Evolutionary conservation across 1,284 basidiomycete genomes (phyloP).

Genomic region (Cutaneotrichosporon sp.): DNA sequence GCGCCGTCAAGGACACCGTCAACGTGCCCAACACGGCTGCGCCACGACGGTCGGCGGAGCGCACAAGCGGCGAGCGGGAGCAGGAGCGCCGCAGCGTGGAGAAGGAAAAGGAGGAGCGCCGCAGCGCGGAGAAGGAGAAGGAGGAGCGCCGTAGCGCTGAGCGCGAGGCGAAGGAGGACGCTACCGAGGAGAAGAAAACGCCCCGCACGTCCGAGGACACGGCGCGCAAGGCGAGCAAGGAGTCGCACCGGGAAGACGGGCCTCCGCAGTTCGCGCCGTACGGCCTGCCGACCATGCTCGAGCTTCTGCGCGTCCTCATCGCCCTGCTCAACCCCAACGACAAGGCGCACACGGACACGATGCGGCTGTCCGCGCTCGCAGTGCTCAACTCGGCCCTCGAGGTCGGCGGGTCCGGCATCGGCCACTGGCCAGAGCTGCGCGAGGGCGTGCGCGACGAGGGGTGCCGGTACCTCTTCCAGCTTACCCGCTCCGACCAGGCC

Average conservation of each 20-base stretch:
- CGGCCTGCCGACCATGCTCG: conserved; percentile 88
- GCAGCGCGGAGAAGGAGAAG: not conserved
- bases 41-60: not conserved
- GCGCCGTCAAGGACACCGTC: conserved; percentile 30
- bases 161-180: conserved; percentile 7
- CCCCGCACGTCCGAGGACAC: not conserved
- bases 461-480: conserved; percentile 92
- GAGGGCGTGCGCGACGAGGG: conserved; percentile 68
- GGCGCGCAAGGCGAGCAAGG: not conserved
- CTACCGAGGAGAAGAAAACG: conserved; percentile 3
- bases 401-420: conserved; percentile 73
- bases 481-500: conserved; percentile 84
- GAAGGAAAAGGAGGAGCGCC: conserved; percentile 4
- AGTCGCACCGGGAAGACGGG: conserved; percentile 2
- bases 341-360: conserved; percentile 93
- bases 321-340: conserved; percentile 94
- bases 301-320: conserved; percentile 90
- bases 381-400: conserved; percentile 91
- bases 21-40: conserved; percentile 14
- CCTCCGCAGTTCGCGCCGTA: conserved; percentile 59
- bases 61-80: not conserved
- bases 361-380: conserved; percentile 82
- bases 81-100: too few species aligned
- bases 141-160: conserved; percentile 19
- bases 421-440: conserved; percentile 59